Conservation (phyloP, 2,329 filamentous ascomycete genomes). For the Claviceps pusilla region DNA sequence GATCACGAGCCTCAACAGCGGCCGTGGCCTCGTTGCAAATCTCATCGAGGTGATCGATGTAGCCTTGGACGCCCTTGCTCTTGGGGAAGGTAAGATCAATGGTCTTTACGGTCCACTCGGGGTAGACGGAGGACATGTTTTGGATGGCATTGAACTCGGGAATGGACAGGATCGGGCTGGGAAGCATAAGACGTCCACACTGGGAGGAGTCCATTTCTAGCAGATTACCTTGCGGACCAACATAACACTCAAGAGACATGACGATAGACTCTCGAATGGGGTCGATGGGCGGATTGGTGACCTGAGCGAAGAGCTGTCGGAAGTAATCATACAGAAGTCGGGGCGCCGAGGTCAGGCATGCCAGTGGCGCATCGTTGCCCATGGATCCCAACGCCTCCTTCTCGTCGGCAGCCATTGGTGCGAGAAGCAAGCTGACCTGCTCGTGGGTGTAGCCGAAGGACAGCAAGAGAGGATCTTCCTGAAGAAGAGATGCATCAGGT, state of each 20-base stretch:
- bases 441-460: conserved; percentile 92
- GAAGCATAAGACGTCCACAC: conserved; percentile 70
- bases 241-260: conserved; percentile 94
- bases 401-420: conserved; percentile 91
- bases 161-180: conserved; percentile 77
- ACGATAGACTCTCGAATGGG: conserved; percentile 94
- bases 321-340: conserved; percentile 92
- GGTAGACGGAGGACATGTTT: conserved; percentile 57
- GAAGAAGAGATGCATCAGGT: conserved; percentile 54
- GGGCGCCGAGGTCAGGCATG: conserved; percentile 78
- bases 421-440: conserved; percentile 81
- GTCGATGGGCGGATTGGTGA: conserved; percentile 95
- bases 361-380: conserved; percentile 90
- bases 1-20: conserved; percentile 69
- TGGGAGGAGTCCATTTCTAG: conserved; percentile 86
- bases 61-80: conserved; percentile 65
- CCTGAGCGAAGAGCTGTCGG: conserved; percentile 91
- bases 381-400: conserved; percentile 96
- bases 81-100: conserved; percentile 94
- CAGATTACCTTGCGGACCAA: conserved; percentile 88
- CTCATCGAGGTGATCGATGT: conserved; percentile 70
- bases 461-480: conserved; percentile 70
- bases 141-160: conserved; percentile 80
- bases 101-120: conserved; percentile 72
- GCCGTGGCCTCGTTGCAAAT: conserved; percentile 77